These are phyloP conservation scores for Komagataella mondaviorum DNA, from an alignment of 805 yeast genomes.

Conservation along the genomic window DNA sequence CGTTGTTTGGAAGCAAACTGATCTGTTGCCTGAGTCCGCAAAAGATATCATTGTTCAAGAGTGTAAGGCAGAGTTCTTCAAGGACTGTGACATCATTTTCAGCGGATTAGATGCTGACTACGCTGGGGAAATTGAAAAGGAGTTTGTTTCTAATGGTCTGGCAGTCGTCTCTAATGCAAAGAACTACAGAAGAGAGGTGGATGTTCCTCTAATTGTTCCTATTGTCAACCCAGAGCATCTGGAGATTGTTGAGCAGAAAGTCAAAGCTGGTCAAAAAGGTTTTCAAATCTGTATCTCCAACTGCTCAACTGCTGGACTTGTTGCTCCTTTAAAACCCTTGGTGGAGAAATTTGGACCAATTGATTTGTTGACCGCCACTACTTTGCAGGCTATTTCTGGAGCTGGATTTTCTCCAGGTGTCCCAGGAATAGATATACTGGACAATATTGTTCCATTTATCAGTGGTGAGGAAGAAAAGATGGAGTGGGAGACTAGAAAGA, in stretches of 20 bases:
- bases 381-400: slow-evolving; percentile 95
- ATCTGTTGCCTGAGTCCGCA: slow-evolving; percentile 58
- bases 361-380: slow-evolving; percentile 74
- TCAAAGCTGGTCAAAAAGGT: slow-evolving; percentile 45
- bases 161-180: slow-evolving; percentile 90
- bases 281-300: slow-evolving; percentile 90
- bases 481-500: slow-evolving; percentile 97
- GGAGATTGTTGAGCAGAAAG: slow-evolving; percentile 48
- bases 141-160: slow-evolving; percentile 67
- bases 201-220: slow-evolving; percentile 91
- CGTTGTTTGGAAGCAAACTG: slow-evolving; percentile 89
- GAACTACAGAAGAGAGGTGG: slow-evolving; percentile 78
- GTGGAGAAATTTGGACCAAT: slow-evolving; percentile 85
- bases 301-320: slow-evolving; percentile 93
- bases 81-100: slow-evolving; percentile 86
- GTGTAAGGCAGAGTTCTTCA: slow-evolving; percentile 66
- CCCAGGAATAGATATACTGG: slow-evolving; percentile 86
- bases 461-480: slow-evolving; percentile 97
- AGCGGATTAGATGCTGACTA: slow-evolving; percentile 88
- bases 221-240: slow-evolving; percentile 90
- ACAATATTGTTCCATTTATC: slow-evolving; percentile 89
- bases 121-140: slow-evolving; percentile 88
- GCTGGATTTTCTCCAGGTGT: slow-evolving; percentile 98
- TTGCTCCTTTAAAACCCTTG: slow-evolving; percentile 93
- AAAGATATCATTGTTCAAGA: slow-evolving; percentile 54